A percentile compares a stretch with the other conserved stretches of the same genome.
Conservation (phyloP, 257 asterid genomes). For the Echites panduratus region DNA sequence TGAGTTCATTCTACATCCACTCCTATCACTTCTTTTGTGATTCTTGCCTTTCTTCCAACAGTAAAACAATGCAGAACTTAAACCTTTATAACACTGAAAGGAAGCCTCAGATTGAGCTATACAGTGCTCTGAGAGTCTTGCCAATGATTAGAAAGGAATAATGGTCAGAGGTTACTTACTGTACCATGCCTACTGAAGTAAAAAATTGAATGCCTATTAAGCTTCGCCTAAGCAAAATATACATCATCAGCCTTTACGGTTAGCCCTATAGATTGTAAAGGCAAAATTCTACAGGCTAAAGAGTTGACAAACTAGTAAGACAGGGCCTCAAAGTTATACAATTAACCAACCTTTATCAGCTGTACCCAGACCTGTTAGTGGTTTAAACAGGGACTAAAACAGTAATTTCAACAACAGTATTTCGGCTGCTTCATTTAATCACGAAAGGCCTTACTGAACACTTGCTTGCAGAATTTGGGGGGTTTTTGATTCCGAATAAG, state of each 20-base stretch:
- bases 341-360: not conserved
- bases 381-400: not conserved
- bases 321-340: not conserved
- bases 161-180: not conserved
- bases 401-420: no score
- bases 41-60: not conserved
- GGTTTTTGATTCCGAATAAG: not conserved
- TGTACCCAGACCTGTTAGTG: not conserved
- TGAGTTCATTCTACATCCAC: not conserved
- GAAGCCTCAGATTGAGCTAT: not conserved
- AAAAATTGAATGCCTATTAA: constrained; percentile 2
- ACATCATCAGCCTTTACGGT: constrained; percentile 16
- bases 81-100: not conserved
- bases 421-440: no score
- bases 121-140: not conserved
- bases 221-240: constrained; percentile 3
- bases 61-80: not conserved
- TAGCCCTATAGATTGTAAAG: not conserved
- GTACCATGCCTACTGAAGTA: not conserved
- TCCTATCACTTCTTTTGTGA: no score
- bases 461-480: not conserved
- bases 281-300: not conserved
- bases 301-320: not conserved
- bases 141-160: not conserved
- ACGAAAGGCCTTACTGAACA: no score